phyloP scores from a whole-genome alignment of 305 asterid genomes.

The Rubia tinctorum region DNA sequence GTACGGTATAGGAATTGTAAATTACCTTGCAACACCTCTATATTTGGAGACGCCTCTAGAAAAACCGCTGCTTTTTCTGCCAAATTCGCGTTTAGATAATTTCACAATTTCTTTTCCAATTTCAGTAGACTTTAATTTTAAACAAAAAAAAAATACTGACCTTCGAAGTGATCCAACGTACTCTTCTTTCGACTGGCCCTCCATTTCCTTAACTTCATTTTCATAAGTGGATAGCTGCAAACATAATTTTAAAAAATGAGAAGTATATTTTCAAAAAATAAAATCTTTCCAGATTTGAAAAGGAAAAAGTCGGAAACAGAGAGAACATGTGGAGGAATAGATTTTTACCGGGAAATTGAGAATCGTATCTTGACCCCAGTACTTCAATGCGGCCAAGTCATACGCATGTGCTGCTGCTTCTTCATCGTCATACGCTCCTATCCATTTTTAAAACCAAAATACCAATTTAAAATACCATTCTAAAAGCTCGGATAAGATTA shows the following conservation, averaged over 20 bases:
- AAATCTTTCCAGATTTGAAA: background rate
- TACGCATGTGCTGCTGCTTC: constrained; percentile 97
- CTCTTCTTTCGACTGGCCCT: constrained; percentile 73
- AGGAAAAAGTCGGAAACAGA: background rate
- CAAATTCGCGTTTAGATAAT: background rate
- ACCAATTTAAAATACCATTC: background rate
- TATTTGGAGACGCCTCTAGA: constrained; percentile 97
- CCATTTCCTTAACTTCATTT: constrained; percentile 80
- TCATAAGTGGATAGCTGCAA: constrained; percentile 48
- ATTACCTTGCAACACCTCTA: constrained; percentile 94
- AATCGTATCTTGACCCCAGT: constrained; percentile 84
- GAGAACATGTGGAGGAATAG: background rate
- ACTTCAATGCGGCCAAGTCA: constrained; percentile 92
- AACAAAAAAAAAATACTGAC: constrained; percentile 21
- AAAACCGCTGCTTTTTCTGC: constrained; percentile 94
- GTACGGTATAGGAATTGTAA: background rate
- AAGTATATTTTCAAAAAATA: background rate
- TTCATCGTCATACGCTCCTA: constrained; percentile 91
- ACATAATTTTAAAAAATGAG: background rate
- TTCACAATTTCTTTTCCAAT: background rate
- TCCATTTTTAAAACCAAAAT: background rate
- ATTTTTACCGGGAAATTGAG: constrained; percentile 68
- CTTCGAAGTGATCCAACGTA: constrained; percentile 83
- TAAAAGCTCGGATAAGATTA: constrained; percentile 30
- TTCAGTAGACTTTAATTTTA: too few relatives aligned